A percentile compares a stretch with the other conserved stretches of the same genome.
These are phyloP conservation scores for Centella asiatica DNA, from an alignment of 129 eudicot species.

Conservation along the genomic window DNA sequence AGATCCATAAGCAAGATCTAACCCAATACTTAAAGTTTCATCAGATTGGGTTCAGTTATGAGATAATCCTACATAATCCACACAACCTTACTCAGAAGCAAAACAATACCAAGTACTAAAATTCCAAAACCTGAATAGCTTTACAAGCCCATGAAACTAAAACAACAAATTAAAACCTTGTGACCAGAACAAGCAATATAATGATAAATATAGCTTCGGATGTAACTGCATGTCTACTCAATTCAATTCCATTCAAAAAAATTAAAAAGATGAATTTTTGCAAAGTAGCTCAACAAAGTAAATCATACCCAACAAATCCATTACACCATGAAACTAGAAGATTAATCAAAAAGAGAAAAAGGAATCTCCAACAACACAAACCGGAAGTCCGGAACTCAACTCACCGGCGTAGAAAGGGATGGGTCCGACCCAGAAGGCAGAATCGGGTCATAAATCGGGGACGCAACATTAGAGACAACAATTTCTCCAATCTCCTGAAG, in stretches of 20 bases:
- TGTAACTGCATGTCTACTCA: neutral
- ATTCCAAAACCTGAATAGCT: too few relatives aligned
- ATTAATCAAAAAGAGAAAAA: neutral
- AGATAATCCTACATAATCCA: neutral
- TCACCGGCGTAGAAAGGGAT: slow-evolving; percentile 8
- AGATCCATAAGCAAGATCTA: neutral
- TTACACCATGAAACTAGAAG: too few relatives aligned
- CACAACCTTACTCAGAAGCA: neutral
- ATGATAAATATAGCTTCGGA: neutral
- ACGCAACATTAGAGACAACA: neutral
- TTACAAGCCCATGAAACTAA: neutral
- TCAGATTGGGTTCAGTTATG: neutral
- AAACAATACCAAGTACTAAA: neutral
- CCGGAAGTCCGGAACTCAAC: neutral
- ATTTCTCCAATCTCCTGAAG: neutral
- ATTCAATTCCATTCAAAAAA: neutral
- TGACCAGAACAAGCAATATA: neutral
- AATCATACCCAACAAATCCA: neutral
- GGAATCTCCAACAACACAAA: neutral
- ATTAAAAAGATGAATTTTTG: neutral
- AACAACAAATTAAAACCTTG: too few relatives aligned
- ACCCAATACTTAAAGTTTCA: neutral
- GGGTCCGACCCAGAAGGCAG: neutral
- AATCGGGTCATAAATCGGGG: neutral
- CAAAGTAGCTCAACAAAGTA: neutral